Conservation (phyloP, 1,284 basidiomycete species). For the Pyrrhoderma noxium region DNA sequence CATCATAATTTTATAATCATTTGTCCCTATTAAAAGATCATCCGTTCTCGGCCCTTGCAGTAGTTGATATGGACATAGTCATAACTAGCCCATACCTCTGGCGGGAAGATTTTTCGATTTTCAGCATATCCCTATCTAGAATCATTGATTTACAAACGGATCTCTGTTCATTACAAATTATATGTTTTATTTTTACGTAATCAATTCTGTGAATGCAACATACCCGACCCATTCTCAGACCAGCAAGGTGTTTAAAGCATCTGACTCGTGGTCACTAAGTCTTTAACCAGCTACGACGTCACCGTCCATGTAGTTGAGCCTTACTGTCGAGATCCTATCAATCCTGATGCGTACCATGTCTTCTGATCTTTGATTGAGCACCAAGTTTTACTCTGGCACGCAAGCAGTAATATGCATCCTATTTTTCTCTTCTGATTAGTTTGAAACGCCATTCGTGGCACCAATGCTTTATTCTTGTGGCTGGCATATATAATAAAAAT, state of each 20-base stretch:
- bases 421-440: too few species aligned
- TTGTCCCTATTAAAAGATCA: constrained; percentile 87
- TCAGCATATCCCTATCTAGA: constrained; percentile 68
- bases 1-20: constrained; percentile 88
- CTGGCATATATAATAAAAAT: too few species aligned
- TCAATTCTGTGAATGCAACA: constrained; percentile 29
- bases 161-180: constrained; percentile 57
- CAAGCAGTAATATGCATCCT: too few species aligned
- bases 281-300: constrained; percentile 93
- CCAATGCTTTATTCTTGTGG: too few species aligned
- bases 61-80: constrained; percentile 3
- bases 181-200: neutral
- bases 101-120: constrained; percentile 78
- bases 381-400: too few species aligned
- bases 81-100: constrained; percentile 55
- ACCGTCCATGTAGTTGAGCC: too few species aligned
- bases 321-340: too few species aligned
- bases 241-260: too few species aligned
- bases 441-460: too few species aligned
- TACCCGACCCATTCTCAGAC: constrained; percentile 76
- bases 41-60: constrained; percentile 78
- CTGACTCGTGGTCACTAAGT: too few species aligned
- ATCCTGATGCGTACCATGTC: too few species aligned
- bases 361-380: too few species aligned
- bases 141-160: constrained; percentile 84